Evolutionary conservation across 768 basidiomycete species (phyloP), one percentile per base, ranked within the genome.

Genomic region (Tylopilus subfusipes): DNA sequence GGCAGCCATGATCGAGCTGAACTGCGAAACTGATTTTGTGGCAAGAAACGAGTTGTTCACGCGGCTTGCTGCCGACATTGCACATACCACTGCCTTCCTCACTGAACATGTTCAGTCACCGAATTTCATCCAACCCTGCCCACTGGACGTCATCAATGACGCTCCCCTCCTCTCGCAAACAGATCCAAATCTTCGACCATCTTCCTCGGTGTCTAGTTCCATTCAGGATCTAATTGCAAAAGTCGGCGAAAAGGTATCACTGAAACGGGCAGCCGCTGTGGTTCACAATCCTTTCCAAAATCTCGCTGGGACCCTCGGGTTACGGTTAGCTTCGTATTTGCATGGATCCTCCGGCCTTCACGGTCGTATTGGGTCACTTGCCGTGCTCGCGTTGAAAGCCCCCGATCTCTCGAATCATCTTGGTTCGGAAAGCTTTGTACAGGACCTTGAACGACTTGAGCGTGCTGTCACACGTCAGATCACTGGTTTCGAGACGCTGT

Each of bases 1-100:
- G 34, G 93, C 89, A 12, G 85, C 88, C 19, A 88, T 97, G 81
- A 76, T 98, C 53, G 95, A 98, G 71, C 76, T 97, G 56, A 92
- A 91, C 62, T 98, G 95, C 75, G 95, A 98, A 75, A 97, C 95
- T 49, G 95, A 98, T 74, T 98, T 97, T 67, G 95, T 98, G 27
- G 91, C 85, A 22, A 75, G 90, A 59, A 95, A 92, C 63, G 82
- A 86, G 54, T 75, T 93, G 13, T 98, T 98, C 63, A 78, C 82
- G 16, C 77, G 78, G 50, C 80, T 95, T 36, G 87, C 89, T 13
- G 77, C 79, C 38, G 85, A 91, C 62, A 86, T 97, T 60, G 88
- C 92, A 16, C 85, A 90, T 61, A 93, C 90, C 1, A 84, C 86
- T 31, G 92, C 92, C 7, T 89, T 84, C 64, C 75, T 90, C 40